phyloP scores from a whole-genome alignment of 2,329 filamentous ascomycete species.

The Madurella fahalii region DNA sequence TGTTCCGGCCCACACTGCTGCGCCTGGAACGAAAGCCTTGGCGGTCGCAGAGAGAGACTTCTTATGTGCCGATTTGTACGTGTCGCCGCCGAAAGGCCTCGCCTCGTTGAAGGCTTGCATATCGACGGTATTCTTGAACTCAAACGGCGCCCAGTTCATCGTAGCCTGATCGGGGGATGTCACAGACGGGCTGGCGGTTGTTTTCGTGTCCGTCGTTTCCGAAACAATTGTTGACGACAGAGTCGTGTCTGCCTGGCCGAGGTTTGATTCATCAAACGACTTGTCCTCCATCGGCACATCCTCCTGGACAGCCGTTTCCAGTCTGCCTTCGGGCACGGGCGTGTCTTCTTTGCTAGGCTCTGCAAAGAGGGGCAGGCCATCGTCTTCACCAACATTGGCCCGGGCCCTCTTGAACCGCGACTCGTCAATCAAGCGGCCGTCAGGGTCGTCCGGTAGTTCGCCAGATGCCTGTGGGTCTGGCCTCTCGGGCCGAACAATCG shows the following conservation, averaged over 20 bases:
- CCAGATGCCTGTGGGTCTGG: conserved; percentile 28
- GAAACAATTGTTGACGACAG: conserved; percentile 51
- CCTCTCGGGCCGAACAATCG: conserved; percentile 67
- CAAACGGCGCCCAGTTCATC: conserved; percentile 57
- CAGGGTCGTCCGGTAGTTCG: conserved; percentile 45
- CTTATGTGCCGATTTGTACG: conserved; percentile 43
- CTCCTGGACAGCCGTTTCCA: conserved; percentile 25
- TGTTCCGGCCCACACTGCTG: conserved; percentile 26
- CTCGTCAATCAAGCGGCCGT: conserved; percentile 61
- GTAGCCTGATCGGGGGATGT: conserved; percentile 47
- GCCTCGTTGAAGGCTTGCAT: conserved; percentile 50
- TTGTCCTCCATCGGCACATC: conserved; percentile 32
- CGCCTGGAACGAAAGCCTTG: conserved; percentile 59
- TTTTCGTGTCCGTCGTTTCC: conserved; percentile 52
- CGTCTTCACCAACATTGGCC: conserved; percentile 59
- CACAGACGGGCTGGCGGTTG: conserved; percentile 50
- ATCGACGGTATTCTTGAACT: conserved; percentile 50
- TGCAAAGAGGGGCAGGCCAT: conserved; percentile 73
- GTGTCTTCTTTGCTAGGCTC: conserved; percentile 40
- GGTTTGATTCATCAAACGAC: conserved; percentile 41
- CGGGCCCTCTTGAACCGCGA: conserved; percentile 73
- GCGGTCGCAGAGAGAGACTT: conserved; percentile 67
- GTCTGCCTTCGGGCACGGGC: conserved; percentile 29
- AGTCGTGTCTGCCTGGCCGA: conserved; percentile 45
- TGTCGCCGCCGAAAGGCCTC: conserved; percentile 44